These are phyloP conservation scores for Vicia faba DNA, from an alignment of 306 rosid species.

Conservation along the genomic window DNA sequence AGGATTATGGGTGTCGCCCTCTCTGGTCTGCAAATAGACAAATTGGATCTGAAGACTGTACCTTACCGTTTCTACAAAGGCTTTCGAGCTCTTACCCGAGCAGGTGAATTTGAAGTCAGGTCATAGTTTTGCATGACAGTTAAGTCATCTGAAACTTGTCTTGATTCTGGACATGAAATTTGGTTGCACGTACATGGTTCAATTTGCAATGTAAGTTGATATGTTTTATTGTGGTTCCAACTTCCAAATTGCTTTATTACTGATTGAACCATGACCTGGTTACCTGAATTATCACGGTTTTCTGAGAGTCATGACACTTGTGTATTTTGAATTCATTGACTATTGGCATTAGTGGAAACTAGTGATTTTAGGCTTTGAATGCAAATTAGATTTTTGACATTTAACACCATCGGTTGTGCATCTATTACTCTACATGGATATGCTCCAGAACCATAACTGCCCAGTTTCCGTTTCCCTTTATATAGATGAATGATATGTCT, in stretches of 20 bases:
- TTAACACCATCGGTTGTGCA: background rate
- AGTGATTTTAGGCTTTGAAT: constrained; percentile 9
- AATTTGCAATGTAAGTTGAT: constrained; percentile 16
- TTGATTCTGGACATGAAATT: constrained; percentile 31
- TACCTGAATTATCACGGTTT: constrained; percentile 20
- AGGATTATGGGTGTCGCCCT: constrained; percentile 87
- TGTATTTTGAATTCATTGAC: constrained; percentile 22
- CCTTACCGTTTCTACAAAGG: constrained; percentile 83
- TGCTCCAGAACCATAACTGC: too few relatives aligned
- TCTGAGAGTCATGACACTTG: background rate
- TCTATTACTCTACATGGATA: background rate
- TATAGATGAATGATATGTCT: too few relatives aligned
- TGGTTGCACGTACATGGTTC: constrained; percentile 35
- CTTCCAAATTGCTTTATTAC: constrained; percentile 1
- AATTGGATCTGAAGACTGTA: constrained; percentile 66
- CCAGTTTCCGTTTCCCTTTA: too few relatives aligned
- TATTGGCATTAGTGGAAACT: constrained; percentile 14
- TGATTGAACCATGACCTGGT: background rate
- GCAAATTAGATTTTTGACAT: background rate
- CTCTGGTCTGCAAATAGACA: constrained; percentile 87
- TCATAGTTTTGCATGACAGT: constrained; percentile 44
- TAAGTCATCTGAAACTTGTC: constrained; percentile 23
- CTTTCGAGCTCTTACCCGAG: constrained; percentile 82
- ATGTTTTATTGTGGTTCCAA: constrained; percentile 21
- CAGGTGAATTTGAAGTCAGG: constrained; percentile 87